Percentiles rank a stretch among this genome's conserved stretches.
Evolutionary conservation across 768 basidiomycete species (phyloP).

Genomic region (Serendipita vermifera): DNA sequence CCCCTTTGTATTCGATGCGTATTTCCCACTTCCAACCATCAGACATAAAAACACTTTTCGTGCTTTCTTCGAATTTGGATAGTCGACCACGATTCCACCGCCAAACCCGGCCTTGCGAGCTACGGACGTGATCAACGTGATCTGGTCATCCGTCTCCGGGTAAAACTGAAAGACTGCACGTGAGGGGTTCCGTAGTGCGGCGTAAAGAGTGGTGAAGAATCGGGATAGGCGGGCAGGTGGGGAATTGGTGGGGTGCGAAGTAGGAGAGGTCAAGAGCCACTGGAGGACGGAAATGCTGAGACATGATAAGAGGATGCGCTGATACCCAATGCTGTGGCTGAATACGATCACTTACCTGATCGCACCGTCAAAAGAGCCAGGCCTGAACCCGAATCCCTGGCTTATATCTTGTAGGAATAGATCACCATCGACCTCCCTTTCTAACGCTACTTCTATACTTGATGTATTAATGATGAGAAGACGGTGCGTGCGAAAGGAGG

Average conservation of each 20-base stretch:
- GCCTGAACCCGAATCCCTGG: constrained; percentile 92
- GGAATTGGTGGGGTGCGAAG: constrained; percentile 76
- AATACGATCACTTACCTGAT: constrained; percentile 54
- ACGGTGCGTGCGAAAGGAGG: neutral
- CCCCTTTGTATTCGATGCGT: constrained; percentile 26
- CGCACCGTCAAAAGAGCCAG: constrained; percentile 94
- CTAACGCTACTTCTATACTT: constrained; percentile 75
- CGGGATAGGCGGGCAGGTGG: constrained; percentile 72
- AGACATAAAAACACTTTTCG: constrained; percentile 89
- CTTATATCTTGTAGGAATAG: constrained; percentile 95
- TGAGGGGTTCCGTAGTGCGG: constrained; percentile 71
- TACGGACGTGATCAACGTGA: constrained; percentile 83
- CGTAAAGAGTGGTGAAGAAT: constrained; percentile 89
- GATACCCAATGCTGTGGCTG: no score
- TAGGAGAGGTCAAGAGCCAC: constrained; percentile 96
- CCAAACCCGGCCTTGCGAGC: constrained; percentile 95
- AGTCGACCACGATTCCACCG: constrained; percentile 92
- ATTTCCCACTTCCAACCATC: constrained; percentile 48
- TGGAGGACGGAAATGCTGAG: constrained; percentile 92
- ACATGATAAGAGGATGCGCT: constrained; percentile 1
- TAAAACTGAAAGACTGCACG: constrained; percentile 84
- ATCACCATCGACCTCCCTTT: constrained; percentile 91
- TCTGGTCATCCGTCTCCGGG: constrained; percentile 92
- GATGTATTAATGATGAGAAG: neutral
- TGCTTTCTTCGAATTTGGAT: constrained; percentile 92